Base-by-base conservation (phyloP, 2,329 filamentous ascomycete species). In the Juglanconis oblonga region DNA sequence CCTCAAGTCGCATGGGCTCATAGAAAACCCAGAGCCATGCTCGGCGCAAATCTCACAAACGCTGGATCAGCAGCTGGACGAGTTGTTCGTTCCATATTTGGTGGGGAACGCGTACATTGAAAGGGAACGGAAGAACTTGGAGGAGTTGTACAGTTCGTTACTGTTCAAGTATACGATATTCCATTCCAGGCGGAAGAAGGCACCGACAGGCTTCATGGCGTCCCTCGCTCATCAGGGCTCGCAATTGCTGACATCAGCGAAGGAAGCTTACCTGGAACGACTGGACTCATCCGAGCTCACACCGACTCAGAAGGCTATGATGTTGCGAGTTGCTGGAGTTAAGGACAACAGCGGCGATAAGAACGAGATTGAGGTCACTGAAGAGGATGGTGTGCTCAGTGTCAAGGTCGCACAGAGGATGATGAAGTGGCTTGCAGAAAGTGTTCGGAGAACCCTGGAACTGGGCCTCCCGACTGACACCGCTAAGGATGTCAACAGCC, bases 81-180 rank as follows among this genome's bases (percentile, higher is more conserved):
- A 94, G 69, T 76, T 94, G 2, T 94, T 89, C 64, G 82, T 89
- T 14, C 87, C 87, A 1, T 89, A 89, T 66, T 79, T 90, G 8
- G 81, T 88, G 53, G 86, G 86, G 13, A 87, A 86, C 66, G 86
- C 86, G 13, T 90, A 89, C 66, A 89, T 90, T 61, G 87, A 90
- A 59, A 81, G 87, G 61, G 87, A 90, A 70, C 84, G 78, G 69
- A 86, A 80, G 72, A 89, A 83, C 61, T 74, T 95, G 52, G 90
- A 93, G 69, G 91, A 94, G 71, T 76, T 93, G 65, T 92, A 96
- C 76, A 94, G 92, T 57, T 97, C 95, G 0, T 77, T 99, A 57
- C 83, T 98, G 4, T 97, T 99, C 84, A 96, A 96, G 68, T 99
- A 95, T 70, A 96, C 92, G 14, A 89, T 96, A n/a, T 98, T 94